These are phyloP conservation scores for Pugionium cornutum DNA, from an alignment of 345 rosid genomes.

Conservation along the genomic window DNA sequence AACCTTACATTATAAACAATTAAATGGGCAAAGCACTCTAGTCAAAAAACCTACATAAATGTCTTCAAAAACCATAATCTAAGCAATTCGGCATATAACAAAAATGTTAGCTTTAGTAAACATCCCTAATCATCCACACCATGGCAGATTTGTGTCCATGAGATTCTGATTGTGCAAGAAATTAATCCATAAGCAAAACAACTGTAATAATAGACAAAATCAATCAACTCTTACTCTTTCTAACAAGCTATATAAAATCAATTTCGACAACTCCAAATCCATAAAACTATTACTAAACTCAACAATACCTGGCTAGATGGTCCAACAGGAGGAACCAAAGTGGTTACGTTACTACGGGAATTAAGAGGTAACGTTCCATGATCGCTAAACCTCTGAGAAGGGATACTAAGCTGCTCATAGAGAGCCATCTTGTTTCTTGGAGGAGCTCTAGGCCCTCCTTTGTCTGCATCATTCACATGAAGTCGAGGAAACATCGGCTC, in stretches of 20 bases:
- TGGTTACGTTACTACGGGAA: slow-evolving; percentile 33
- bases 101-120: neutral
- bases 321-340: slow-evolving; percentile 47
- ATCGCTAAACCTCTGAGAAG: slow-evolving; percentile 71
- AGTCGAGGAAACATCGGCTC: slow-evolving; percentile 93
- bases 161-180: neutral
- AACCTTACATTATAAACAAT: neutral
- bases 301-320: slow-evolving; percentile 64
- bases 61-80: neutral
- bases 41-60: neutral
- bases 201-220: neutral
- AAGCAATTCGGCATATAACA: neutral
- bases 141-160: neutral
- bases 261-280: neutral
- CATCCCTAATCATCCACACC: neutral
- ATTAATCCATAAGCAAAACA: neutral
- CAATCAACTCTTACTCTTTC: neutral
- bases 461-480: slow-evolving; percentile 86
- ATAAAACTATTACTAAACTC: slow-evolving; percentile 13
- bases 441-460: slow-evolving; percentile 97
- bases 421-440: slow-evolving; percentile 99
- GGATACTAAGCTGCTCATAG: slow-evolving; percentile 85
- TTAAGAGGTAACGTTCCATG: slow-evolving; percentile 45
- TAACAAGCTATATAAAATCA: neutral
- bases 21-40: neutral